Evolutionary conservation across 1,284 basidiomycete genomes (phyloP), one percentile per base, ranked within the genome.

Genomic region (Naganishia sp.): DNA sequence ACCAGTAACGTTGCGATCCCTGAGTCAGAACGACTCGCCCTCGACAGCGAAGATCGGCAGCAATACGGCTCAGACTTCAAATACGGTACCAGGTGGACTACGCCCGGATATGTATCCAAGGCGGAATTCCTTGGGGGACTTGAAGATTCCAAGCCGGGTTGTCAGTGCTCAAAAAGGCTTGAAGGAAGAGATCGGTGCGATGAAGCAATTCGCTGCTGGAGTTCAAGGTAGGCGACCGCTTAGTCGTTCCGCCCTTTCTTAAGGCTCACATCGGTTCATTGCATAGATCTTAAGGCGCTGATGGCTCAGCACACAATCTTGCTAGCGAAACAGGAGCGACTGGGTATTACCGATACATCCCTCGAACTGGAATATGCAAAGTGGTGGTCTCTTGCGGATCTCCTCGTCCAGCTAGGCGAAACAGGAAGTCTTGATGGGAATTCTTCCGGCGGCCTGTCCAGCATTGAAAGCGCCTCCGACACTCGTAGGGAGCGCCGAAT

Each of bases 111-210:
- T 16, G 10, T 15, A 57, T 15, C 25, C 6, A 11, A 68, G 68
- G 39, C 45, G 68, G 21, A 60, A 54, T 25, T 68, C 68, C 10
- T 18, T 68, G 42, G 60, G 68, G 11, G 68, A 68, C 49, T 43
- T 68, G 33, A 68, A 64, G 43, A 68, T 68, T 28, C 68, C 68
- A 11, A 68, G 64, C 45, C 28, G 68, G 18, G 68, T 68, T 6
- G 59, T 65, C 16, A 68, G 64, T 52, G 60, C 64, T 21, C 68
- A 68, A 49, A 68, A 65, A 55, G 64, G 60, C 11, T 28, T 68
- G 39, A 59, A 61, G 39, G 68, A 68, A 45, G 64, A 60, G 6
- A 63, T 66, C n/a, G 50, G 50, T 25, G 55, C 50, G 16, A 54
- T 59, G 52, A 66, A 63, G 31, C 68, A 68, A 46, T 68, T 68